Base-by-base conservation (phyloP, 768 basidiomycete species). In the Porpolomopsis calyptriformis region DNA sequence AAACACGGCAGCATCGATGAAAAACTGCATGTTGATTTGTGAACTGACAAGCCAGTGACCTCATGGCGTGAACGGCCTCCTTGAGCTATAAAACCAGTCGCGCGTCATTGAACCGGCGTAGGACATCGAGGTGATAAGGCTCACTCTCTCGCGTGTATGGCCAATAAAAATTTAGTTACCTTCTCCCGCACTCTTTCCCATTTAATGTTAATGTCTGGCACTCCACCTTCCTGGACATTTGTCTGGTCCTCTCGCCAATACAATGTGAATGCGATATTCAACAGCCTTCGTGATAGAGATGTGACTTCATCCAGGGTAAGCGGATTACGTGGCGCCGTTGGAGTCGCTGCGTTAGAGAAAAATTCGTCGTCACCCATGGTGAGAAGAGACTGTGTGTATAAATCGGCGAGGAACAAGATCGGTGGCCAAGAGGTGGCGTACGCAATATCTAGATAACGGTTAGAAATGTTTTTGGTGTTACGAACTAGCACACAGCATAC, bases 351-450 rank as follows among this genome's bases (percentile, higher is more conserved):
- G 18, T 55, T 47, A 0, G 79, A 76, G 59, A 96, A 96, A 67
- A 98, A 98, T 60, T 98, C 96, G 63, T 97, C 94, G 55, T 99
- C 96, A 1, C 88, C 88, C 74, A 98, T 87, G 0, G 91, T 91
- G 25, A 90, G 69, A 25, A 98, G 73, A 1, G 81, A 76, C 49
- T 93, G 85, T 2, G 79, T 73, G 61, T 96, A 94, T 9, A 96
- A 61, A 42, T 93, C 83, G 1, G 77, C 72, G 6, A 93, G 74
- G 46, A 96, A 73, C 6, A 97, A 65, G 1, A 98, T 62, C 2
- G 85, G 70, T 0, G 81, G 72, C 78, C 86, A 91, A 8, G 67
- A 60, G 0, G 60, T 20, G 0, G 64, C 65, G 44, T 75, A 64
- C 1, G 64, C 57, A 0, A 71, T 60, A 49, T 80, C 80, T 73